Percentiles rank a stretch among this genome's conserved stretches.
Conservation (phyloP, 2,329 filamentous ascomycete genomes). For the Blastomyces parvus region DNA sequence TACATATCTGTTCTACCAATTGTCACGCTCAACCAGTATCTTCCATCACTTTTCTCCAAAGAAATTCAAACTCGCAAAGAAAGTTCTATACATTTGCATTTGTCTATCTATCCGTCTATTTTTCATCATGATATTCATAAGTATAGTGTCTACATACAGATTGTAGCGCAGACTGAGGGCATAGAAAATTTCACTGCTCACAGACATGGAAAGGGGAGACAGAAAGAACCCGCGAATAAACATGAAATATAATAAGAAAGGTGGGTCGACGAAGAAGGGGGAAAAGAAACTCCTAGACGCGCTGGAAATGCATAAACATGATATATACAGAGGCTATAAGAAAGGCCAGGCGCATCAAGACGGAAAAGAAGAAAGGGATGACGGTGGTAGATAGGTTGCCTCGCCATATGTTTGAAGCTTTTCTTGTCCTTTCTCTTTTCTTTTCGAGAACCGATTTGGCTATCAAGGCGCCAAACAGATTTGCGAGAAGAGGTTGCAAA, state of each 20-base stretch:
- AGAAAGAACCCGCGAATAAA: background rate
- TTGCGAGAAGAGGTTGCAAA: too few relatives aligned
- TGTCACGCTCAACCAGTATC: background rate
- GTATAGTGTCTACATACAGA: background rate
- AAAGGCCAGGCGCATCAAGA: background rate
- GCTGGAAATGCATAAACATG: constrained; percentile 2
- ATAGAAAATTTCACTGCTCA: background rate
- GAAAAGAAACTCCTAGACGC: background rate
- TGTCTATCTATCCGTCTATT: background rate
- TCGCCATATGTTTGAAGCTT: too few relatives aligned
- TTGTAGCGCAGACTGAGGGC: background rate
- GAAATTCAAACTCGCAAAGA: background rate
- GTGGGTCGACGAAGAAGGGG: background rate
- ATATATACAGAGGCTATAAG: background rate
- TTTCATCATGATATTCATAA: background rate
- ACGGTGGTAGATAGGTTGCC: background rate
- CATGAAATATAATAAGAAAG: background rate
- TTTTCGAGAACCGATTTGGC: too few relatives aligned
- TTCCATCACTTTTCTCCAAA: background rate
- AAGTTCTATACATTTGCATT: background rate
- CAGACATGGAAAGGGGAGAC: background rate
- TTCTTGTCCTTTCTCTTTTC: too few relatives aligned
- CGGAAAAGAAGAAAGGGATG: background rate
- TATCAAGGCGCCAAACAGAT: too few relatives aligned
- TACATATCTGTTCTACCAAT: too few relatives aligned